phyloP scores from a whole-genome alignment of 2,329 filamentous ascomycete species.

The Calonectria pauciramosa region DNA sequence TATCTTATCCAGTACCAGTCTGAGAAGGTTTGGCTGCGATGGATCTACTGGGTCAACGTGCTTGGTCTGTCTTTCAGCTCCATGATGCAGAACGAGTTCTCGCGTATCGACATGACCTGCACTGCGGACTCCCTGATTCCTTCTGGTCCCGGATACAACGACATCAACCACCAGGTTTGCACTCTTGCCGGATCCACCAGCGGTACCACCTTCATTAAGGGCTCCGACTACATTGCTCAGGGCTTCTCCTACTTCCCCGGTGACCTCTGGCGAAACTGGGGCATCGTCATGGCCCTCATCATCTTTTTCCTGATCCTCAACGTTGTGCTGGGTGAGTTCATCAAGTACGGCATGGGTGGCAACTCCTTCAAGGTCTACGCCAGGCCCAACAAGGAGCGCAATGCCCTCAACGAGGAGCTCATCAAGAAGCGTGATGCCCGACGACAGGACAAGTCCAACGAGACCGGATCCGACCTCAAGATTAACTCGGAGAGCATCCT shows the following conservation, averaged over 20 bases:
- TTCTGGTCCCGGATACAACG: conserved; percentile 75
- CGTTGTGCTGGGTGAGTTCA: conserved; percentile 81
- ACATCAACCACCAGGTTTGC: conserved; percentile 84
- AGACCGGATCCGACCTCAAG: conserved; percentile 63
- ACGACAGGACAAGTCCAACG: conserved; percentile 60
- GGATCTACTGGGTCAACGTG: conserved; percentile 85
- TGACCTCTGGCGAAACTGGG: conserved; percentile 87
- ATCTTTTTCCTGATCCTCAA: conserved; percentile 82
- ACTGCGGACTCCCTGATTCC: conserved; percentile 78
- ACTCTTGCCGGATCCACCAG: conserved; percentile 80
- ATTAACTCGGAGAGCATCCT: conserved; percentile 76
- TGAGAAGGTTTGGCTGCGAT: conserved; percentile 82
- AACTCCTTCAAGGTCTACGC: conserved; percentile 83
- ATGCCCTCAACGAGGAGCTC: conserved; percentile 75
- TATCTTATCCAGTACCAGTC: conserved; percentile 86
- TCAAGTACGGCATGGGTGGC: conserved; percentile 85
- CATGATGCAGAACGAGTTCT: conserved; percentile 91
- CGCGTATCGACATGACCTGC: conserved; percentile 77
- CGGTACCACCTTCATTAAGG: conserved; percentile 74
- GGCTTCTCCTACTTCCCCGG: conserved; percentile 76
- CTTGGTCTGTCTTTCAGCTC: conserved; percentile 81
- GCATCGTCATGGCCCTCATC: conserved; percentile 83
- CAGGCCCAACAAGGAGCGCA: conserved; percentile 76
- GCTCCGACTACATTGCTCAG: conserved; percentile 76
- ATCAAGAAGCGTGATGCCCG: conserved; percentile 70